These are phyloP conservation scores for Aspergillus asperescens DNA, from an alignment of 495 filamentous ascomycete species.

Conservation along the genomic window DNA sequence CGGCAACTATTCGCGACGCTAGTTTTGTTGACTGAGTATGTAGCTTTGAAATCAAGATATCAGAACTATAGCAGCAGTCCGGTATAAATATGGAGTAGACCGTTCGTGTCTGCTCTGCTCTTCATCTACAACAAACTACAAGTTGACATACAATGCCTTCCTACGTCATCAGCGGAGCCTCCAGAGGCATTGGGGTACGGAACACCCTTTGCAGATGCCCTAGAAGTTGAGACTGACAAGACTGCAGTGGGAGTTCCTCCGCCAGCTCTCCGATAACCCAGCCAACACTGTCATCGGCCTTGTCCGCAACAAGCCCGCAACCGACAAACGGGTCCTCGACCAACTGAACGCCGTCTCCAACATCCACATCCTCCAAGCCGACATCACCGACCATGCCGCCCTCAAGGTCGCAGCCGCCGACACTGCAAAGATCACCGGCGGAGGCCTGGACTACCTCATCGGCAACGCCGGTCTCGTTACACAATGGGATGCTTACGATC, in stretches of 20 bases:
- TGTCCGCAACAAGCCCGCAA: conserved; percentile 8
- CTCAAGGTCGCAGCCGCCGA: conserved; percentile 6
- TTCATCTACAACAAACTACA: too few relatives aligned
- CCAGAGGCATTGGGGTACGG: conserved; percentile 4
- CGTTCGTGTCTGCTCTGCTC: too few relatives aligned
- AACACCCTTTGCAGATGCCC: too few relatives aligned
- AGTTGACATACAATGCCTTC: too few relatives aligned
- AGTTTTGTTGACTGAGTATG: background rate
- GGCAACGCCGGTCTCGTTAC: conserved; percentile 1
- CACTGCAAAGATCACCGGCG: conserved; percentile 7
- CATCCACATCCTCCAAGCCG: conserved; percentile 7
- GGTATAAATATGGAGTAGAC: conserved; percentile 5
- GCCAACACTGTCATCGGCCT: conserved; percentile 9
- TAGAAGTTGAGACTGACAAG: too few relatives aligned
- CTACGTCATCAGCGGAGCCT: conserved; percentile 10
- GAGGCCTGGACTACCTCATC: conserved; percentile 9
- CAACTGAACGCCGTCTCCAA: conserved; percentile 1
- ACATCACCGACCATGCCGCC: conserved; percentile 1
- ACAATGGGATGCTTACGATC: background rate
- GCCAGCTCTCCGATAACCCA: conserved; percentile 1
- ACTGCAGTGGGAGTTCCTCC: conserved; percentile 5
- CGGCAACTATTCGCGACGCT: conserved; percentile 10
- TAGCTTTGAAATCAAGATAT: conserved; percentile 1
- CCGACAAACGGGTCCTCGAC: background rate
- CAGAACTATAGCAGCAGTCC: too few relatives aligned